Evolutionary conservation across 164 flowering plant genomes (phyloP), one percentile per base, ranked within the genome.

Genomic region (Santalum album): DNA sequence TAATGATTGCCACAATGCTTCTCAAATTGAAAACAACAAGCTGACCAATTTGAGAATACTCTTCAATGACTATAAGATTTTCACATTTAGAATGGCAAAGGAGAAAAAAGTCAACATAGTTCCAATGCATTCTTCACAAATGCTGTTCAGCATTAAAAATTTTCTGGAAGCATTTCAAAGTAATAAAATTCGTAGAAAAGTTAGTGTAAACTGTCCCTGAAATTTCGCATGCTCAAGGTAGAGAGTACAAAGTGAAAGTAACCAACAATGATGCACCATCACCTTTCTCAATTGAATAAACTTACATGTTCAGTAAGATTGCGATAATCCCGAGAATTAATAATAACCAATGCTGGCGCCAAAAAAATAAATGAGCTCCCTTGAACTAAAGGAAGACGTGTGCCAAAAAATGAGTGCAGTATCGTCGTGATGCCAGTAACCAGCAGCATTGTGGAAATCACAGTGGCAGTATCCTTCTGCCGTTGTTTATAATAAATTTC

Each of bases 321-420:
- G 16, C 95, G 76, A 56, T 57, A 73, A 25, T 91, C 95, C 21
- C 54, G 75, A 48, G 98, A 75, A 70, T 87, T 91, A 49, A 77
- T 75, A 54, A 91, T 82, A 39, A 81, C 90, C 57, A 91, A 65
- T 57, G 85, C 96, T 24, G 98, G 96, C 16, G 98, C 98, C 69
- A 87, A 60, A 69, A 74, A 86, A 24, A 88, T 84, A 66, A 91
- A 91, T 15, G 98, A 91, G 69, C 95, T 84, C 48, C 98, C 98
- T 71, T 91, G 98, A 67, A 91, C 95, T 65, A 91, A 55, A 36
- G 98, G 98, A 59, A 91, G 88, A 17, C 98, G 80, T 20, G 96
- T 84, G 16, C 98, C 98, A 60, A 87, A 78, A 69, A 67, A 84
- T 39, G 85, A 78, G 54, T 91, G 91, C 54, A 91, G 59, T 39